Percentiles rank a stretch among this genome's conserved stretches.
Evolutionary conservation across 768 basidiomycete genomes (phyloP).

Genomic region (Omphalotus guepiniiformis): DNA sequence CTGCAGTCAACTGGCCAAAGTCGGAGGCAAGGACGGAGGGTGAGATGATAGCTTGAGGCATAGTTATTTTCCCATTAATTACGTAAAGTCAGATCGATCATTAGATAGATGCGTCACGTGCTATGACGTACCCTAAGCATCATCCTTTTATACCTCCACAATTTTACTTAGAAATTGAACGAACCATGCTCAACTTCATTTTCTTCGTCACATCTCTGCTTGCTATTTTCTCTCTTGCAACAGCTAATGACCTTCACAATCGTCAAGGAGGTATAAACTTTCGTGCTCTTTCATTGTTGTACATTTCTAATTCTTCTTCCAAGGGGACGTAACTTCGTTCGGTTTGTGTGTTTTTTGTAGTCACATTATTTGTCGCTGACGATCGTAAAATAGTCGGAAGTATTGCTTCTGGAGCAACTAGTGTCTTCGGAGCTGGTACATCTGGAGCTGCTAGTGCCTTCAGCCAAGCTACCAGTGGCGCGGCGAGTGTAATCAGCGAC

Average conservation of each 20-base stretch:
- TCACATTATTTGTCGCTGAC: no score
- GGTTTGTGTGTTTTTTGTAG: no score
- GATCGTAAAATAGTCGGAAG: no score
- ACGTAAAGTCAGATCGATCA: no score
- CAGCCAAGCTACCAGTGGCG: slow-evolving; percentile 1
- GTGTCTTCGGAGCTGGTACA: slow-evolving; percentile 16
- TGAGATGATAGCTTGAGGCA: slow-evolving; percentile 91
- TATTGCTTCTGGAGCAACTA: slow-evolving; percentile 1
- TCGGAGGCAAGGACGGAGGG: slow-evolving; percentile 97
- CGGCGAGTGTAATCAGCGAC: slow-evolving; percentile 14
- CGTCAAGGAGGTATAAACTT: slow-evolving; percentile 38
- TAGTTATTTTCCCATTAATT: slow-evolving; percentile 26
- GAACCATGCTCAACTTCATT: slow-evolving; percentile 36
- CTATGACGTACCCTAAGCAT: neutral
- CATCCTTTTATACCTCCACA: no score
- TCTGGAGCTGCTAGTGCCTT: neutral
- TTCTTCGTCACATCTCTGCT: slow-evolving; percentile 32
- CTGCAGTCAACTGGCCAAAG: slow-evolving; percentile 90
- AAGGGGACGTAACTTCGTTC: no score
- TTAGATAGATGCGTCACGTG: no score
- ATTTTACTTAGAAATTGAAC: slow-evolving; percentile 5
- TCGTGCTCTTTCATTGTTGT: neutral
- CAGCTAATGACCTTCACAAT: slow-evolving; percentile 33
- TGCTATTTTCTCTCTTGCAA: slow-evolving; percentile 23
- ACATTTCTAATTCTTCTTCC: neutral